These are phyloP conservation scores for Colletotrichum tanaceti DNA, from an alignment of 2,329 filamentous ascomycete genomes.

Conservation along the genomic window DNA sequence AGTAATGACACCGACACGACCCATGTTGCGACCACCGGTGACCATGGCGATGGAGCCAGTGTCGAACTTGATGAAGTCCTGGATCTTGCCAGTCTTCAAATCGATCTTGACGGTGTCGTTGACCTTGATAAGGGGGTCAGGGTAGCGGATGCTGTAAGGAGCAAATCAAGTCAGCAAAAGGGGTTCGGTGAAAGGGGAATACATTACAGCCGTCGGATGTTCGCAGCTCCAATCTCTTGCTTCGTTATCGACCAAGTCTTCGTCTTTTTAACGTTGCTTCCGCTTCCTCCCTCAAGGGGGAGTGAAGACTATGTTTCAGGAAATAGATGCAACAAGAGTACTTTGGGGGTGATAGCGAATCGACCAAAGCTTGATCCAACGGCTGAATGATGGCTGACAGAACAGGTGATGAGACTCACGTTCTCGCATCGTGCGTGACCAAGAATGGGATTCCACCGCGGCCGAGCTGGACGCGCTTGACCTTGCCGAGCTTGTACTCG, in stretches of 20 bases:
- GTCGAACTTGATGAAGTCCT: slow-evolving; percentile 98
- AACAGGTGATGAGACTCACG: slow-evolving; percentile 78
- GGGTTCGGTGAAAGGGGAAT: slow-evolving; percentile 42
- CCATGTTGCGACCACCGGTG: slow-evolving; percentile 99
- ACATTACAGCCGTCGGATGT: slow-evolving; percentile 67
- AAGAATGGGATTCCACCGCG: slow-evolving; percentile 99
- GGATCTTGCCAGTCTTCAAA: slow-evolving; percentile 95
- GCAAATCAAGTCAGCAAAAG: slow-evolving; percentile 53
- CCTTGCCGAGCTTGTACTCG: slow-evolving; percentile 99
- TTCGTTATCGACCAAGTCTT: slow-evolving; percentile 32
- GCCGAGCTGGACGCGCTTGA: slow-evolving; percentile 99
- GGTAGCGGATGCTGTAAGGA: slow-evolving; percentile 90
- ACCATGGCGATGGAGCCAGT: slow-evolving; percentile 98
- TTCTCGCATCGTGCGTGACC: slow-evolving; percentile 99
- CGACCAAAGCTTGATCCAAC: slow-evolving; percentile 99
- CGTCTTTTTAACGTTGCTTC: slow-evolving; percentile 38
- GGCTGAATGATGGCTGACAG: slow-evolving; percentile 98
- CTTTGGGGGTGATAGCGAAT: slow-evolving; percentile 54
- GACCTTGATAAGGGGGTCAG: slow-evolving; percentile 98
- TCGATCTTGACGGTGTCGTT: slow-evolving; percentile 99
- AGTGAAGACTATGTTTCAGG: slow-evolving; percentile 25
- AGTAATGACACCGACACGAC: slow-evolving; percentile 99
- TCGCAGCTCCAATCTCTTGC: slow-evolving; percentile 49
- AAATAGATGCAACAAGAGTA: slow-evolving; percentile 32
- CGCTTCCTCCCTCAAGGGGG: slow-evolving; percentile 23